Percentiles rank a stretch among this genome's conserved stretches.
These are phyloP conservation scores for Talaromyces pinophilus DNA, from an alignment of 2,329 filamentous ascomycete species.

Conservation along the genomic window DNA sequence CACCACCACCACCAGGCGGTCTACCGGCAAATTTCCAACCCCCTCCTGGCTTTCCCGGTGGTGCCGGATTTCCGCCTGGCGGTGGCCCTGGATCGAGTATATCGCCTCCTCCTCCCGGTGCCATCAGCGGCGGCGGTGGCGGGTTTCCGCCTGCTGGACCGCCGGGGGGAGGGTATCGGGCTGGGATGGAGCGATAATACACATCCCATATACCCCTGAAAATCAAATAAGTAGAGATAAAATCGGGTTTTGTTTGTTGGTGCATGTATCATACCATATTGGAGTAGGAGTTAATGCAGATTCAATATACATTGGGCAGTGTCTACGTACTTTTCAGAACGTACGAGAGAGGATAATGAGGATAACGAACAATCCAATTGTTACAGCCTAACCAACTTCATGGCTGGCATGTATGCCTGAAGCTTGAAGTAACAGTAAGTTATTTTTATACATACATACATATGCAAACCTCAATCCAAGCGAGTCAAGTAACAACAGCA, in stretches of 20 bases:
- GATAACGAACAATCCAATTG: neutral
- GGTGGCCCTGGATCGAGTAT: conserved; percentile 23
- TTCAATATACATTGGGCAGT: neutral
- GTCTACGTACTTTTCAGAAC: neutral
- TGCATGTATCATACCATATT: conserved; percentile 5
- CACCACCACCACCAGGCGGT: conserved; percentile 44
- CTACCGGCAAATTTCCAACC: conserved; percentile 49
- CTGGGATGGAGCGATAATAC: too few relatives aligned
- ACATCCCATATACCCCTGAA: too few relatives aligned
- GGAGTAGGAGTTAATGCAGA: neutral
- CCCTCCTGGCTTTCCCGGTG: conserved; percentile 35
- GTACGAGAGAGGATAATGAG: too few relatives aligned
- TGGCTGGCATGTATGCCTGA: neutral
- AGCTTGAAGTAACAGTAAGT: neutral
- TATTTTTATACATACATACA: conserved; percentile 3
- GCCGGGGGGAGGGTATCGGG: conserved; percentile 1
- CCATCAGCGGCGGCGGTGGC: neutral
- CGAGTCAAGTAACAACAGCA: neutral
- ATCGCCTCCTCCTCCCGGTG: neutral
- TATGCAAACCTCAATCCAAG: neutral
- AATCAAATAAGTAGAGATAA: neutral
- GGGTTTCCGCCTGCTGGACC: conserved; percentile 2
- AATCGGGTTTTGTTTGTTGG: neutral
- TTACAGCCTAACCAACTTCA: neutral
- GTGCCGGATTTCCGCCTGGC: conserved; percentile 38